Evolutionary conservation across 768 basidiomycete species (phyloP).

Genomic region (Rhodosporidiobolus sp.): DNA sequence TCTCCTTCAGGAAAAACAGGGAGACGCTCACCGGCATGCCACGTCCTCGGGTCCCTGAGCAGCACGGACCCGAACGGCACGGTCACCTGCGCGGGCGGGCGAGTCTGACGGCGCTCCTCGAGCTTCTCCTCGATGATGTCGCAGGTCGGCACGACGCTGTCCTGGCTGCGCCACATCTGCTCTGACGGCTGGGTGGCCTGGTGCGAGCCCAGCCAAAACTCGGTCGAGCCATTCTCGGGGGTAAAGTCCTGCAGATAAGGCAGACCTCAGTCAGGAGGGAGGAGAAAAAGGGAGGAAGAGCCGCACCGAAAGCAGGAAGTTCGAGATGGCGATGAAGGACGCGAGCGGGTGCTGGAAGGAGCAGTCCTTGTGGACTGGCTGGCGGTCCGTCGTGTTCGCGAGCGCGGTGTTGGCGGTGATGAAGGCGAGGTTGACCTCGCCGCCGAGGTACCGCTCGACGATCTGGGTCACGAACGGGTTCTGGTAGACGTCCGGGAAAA

Average conservation of each 20-base stretch:
- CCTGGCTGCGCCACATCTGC: constrained; percentile 7
- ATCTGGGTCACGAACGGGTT: constrained; percentile 7
- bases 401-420: constrained; percentile 27
- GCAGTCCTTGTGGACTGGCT: constrained; percentile 23
- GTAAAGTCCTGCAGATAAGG: neutral
- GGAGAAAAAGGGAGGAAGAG: neutral
- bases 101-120: neutral
- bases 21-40: neutral
- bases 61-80: constrained; percentile 4
- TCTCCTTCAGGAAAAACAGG: neutral
- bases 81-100: constrained; percentile 2
- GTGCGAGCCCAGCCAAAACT: constrained; percentile 21
- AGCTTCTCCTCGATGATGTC: neutral
- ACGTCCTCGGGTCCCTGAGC: constrained; percentile 15
- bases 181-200: neutral
- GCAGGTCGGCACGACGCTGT: neutral
- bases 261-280: no score
- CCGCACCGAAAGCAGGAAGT: neutral
- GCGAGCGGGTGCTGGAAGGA: constrained; percentile 1
- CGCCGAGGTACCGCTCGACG: constrained; percentile 16
- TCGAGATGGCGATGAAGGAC: neutral
- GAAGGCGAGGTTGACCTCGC: neutral
- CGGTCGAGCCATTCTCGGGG: constrained; percentile 21
- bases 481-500: constrained; percentile 6
- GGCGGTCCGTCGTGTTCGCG: constrained; percentile 4